Evolutionary conservation across 2,329 filamentous ascomycete species (phyloP).

Genomic region (Hypomyces perniciosus): DNA sequence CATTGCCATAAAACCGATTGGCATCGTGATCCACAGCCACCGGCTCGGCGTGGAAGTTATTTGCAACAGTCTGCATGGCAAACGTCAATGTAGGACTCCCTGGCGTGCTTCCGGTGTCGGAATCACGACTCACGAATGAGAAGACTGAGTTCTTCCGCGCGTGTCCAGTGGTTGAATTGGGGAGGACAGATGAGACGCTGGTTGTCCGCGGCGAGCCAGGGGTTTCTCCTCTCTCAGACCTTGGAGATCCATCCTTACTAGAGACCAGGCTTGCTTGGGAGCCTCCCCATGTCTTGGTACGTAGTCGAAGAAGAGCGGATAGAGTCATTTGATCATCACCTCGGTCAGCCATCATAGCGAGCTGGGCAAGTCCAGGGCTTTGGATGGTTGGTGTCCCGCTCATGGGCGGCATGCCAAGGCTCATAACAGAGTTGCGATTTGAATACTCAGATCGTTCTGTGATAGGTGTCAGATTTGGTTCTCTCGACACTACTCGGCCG

Average conservation of each 20-base stretch:
- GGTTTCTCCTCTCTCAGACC: slow-evolving; percentile 43
- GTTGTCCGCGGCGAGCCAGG: slow-evolving; percentile 36
- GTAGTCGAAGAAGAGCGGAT: slow-evolving; percentile 64
- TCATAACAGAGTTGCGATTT: slow-evolving; percentile 86
- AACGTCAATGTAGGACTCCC: slow-evolving; percentile 48
- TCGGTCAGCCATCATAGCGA: slow-evolving; percentile 58
- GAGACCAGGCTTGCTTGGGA: slow-evolving; percentile 67
- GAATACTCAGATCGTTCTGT: slow-evolving; percentile 95
- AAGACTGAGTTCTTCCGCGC: slow-evolving; percentile 45
- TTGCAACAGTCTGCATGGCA: slow-evolving; percentile 23
- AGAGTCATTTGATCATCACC: slow-evolving; percentile 66
- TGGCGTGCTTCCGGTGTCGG: slow-evolving; percentile 39
- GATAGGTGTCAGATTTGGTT: slow-evolving; percentile 92
- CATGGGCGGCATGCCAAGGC: slow-evolving; percentile 43
- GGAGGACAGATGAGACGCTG: slow-evolving; percentile 10
- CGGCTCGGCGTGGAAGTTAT: slow-evolving; percentile 2
- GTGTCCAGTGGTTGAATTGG: slow-evolving; percentile 25
- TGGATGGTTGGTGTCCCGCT: slow-evolving; percentile 42
- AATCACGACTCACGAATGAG: slow-evolving; percentile 43
- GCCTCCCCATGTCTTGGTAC: slow-evolving; percentile 73
- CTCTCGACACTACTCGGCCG: slow-evolving; percentile 67
- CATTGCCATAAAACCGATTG: background rate
- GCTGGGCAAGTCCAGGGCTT: slow-evolving; percentile 70
- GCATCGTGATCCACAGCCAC: background rate
- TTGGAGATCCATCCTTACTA: slow-evolving; percentile 45